A percentile compares a stretch with the other conserved stretches of the same genome.
These are phyloP conservation scores for Parachaetomium inaequale DNA, from an alignment of 495 filamentous ascomycete genomes.

Conservation along the genomic window DNA sequence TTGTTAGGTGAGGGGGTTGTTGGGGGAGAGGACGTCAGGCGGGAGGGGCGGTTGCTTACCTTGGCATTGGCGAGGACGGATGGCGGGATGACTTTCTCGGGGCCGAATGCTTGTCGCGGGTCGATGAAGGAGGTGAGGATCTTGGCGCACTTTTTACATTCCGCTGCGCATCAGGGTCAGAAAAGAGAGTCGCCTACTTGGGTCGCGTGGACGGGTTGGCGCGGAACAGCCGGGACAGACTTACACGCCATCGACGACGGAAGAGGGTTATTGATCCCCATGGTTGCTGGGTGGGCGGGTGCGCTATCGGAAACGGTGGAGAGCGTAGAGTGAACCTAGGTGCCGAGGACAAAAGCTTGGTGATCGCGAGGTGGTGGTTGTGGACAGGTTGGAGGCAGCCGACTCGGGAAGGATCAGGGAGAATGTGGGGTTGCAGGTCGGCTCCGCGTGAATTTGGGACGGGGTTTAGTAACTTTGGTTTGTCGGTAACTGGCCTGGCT, in stretches of 20 bases:
- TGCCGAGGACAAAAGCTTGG: background rate
- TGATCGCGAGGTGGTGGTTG: background rate
- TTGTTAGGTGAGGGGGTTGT: background rate
- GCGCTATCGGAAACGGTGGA: background rate
- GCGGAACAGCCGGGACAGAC: constrained; percentile 31
- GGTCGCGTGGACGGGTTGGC: background rate
- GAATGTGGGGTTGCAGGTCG: constrained; percentile 7
- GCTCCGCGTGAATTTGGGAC: background rate
- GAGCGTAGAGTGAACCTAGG: background rate
- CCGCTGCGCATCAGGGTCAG: constrained; percentile 48
- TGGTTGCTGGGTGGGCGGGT: constrained; percentile 21
- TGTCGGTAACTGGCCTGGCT: constrained; percentile 7
- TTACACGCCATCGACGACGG: constrained; percentile 58
- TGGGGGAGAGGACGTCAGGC: background rate
- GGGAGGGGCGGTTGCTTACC: constrained; percentile 48
- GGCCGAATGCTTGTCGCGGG: constrained; percentile 88
- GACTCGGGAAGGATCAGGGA: constrained; percentile 1
- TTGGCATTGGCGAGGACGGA: constrained; percentile 86
- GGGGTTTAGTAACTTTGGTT: background rate
- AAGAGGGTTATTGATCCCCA: constrained; percentile 58
- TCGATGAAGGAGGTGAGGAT: constrained; percentile 95
- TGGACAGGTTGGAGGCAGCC: constrained; percentile 11
- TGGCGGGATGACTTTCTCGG: constrained; percentile 96
- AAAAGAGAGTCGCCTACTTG: background rate
- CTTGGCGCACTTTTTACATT: constrained; percentile 88